Evolutionary conservation across 306 rosid genomes (phyloP).

Genomic region (Herpetospermum pedunculosum): DNA sequence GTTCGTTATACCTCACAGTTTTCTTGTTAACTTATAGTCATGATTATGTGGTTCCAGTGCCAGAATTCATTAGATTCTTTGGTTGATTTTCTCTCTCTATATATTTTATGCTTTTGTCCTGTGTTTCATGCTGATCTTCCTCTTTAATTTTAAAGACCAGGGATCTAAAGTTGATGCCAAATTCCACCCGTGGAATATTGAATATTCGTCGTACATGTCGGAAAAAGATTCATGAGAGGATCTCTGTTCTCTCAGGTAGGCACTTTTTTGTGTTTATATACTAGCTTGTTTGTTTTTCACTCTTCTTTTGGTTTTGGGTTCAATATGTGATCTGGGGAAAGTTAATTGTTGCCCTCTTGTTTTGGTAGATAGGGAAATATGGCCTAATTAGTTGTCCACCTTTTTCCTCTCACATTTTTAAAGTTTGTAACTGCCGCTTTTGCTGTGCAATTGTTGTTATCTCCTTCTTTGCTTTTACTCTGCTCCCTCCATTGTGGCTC

Average conservation of each 20-base stretch:
- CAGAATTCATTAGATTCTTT: not conserved
- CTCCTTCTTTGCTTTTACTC: not conserved
- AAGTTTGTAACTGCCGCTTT: not conserved
- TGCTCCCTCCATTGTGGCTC: not conserved
- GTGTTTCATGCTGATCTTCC: slow-evolving; percentile 9
- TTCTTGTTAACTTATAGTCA: not conserved
- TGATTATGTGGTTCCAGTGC: not conserved
- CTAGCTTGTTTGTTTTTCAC: slow-evolving; percentile 11
- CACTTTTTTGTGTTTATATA: slow-evolving; percentile 2
- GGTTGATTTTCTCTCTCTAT: not conserved
- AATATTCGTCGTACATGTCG: slow-evolving; percentile 60
- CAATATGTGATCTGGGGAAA: not conserved
- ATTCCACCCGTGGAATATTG: slow-evolving; percentile 45
- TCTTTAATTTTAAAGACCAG: slow-evolving; percentile 41
- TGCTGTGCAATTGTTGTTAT: not conserved
- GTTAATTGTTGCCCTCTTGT: not conserved
- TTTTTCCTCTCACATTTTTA: not conserved
- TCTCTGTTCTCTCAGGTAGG: slow-evolving; percentile 69
- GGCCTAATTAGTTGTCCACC: not conserved
- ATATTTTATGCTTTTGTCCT: not conserved
- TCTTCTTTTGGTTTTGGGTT: not conserved
- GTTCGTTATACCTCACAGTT: not conserved
- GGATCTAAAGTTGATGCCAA: slow-evolving; percentile 67
- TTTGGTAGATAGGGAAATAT: not conserved
- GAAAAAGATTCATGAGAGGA: slow-evolving; percentile 71